A percentile compares a stretch with the other conserved stretches of the same genome.
phyloP scores from a whole-genome alignment of 352 stramenopile species.

The Phytopythium boreale region DNA sequence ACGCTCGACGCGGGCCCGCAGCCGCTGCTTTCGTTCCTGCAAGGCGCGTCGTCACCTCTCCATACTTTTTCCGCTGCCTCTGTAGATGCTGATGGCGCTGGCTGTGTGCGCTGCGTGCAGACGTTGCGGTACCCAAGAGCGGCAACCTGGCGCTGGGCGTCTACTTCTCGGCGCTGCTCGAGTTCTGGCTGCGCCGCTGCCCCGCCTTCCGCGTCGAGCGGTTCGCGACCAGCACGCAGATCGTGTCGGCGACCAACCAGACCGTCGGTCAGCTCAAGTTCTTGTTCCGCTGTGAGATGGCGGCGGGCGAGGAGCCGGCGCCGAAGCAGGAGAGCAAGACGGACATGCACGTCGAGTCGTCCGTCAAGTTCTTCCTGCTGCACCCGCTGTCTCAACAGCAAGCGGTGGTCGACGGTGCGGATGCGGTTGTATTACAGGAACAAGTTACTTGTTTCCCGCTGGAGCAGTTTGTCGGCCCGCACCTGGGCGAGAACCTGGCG shows the following conservation, averaged over 20 bases:
- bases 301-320: background rate
- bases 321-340: constrained; percentile 3
- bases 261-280: constrained; percentile 79
- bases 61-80: too few relatives aligned
- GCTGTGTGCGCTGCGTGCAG: constrained; percentile 20
- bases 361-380: constrained; percentile 79
- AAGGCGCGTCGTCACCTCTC: constrained; percentile 25
- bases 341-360: constrained; percentile 72
- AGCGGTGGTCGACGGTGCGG: background rate
- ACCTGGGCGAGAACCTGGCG: constrained; percentile 69
- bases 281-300: constrained; percentile 46
- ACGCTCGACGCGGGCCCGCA: constrained; percentile 36
- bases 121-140: constrained; percentile 26
- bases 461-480: constrained; percentile 68
- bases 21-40: constrained; percentile 47
- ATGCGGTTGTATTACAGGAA: background rate
- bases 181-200: constrained; percentile 67
- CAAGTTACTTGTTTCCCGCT: constrained; percentile 24
- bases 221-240: constrained; percentile 55
- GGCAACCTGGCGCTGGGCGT: constrained; percentile 52
- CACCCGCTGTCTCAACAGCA: constrained; percentile 19
- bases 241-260: constrained; percentile 55
- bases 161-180: constrained; percentile 68
- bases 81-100: too few relatives aligned
- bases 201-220: constrained; percentile 35